These are phyloP conservation scores for Yamadazyma ubonensis DNA, from an alignment of 805 yeast genomes.

Conservation along the genomic window DNA sequence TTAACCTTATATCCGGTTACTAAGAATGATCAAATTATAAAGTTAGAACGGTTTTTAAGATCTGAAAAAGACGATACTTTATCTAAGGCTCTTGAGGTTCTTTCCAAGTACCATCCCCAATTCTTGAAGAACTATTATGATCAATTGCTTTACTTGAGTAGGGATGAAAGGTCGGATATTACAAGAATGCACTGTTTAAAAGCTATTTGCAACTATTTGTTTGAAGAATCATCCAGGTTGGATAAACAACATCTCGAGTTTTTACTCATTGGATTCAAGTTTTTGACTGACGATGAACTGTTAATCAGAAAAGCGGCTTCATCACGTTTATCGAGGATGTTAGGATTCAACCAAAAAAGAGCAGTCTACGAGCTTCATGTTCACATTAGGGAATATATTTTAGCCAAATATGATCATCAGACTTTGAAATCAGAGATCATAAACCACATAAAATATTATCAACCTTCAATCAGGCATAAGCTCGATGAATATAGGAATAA, in stretches of 20 bases:
- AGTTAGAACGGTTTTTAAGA: neutral
- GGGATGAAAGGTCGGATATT: neutral
- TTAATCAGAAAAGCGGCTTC: slow-evolving; percentile 1
- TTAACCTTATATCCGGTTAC: neutral
- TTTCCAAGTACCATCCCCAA: neutral
- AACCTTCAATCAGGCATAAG: slow-evolving; percentile 6
- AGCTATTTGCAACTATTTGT: neutral
- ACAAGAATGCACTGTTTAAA: neutral
- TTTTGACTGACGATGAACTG: slow-evolving; percentile 3
- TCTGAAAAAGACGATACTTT: slow-evolving; percentile 1
- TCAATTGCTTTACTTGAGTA: neutral
- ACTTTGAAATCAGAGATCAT: neutral
- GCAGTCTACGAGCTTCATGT: slow-evolving; percentile 1
- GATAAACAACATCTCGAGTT: neutral
- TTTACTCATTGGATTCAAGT: slow-evolving; percentile 1
- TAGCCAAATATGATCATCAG: neutral
- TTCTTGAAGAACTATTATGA: slow-evolving; percentile 11
- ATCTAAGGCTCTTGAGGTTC: neutral
- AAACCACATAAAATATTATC: neutral
- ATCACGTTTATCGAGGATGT: neutral
- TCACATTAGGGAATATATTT: neutral
- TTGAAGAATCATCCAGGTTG: neutral
- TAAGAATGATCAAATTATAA: neutral
- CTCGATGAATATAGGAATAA: slow-evolving; percentile 1
- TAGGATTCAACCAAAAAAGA: neutral